A percentile compares a stretch with the other conserved stretches of the same genome.
These are phyloP conservation scores for Leccinum olivaceoglutinosum DNA, from an alignment of 1,284 basidiomycete species.

Conservation along the genomic window DNA sequence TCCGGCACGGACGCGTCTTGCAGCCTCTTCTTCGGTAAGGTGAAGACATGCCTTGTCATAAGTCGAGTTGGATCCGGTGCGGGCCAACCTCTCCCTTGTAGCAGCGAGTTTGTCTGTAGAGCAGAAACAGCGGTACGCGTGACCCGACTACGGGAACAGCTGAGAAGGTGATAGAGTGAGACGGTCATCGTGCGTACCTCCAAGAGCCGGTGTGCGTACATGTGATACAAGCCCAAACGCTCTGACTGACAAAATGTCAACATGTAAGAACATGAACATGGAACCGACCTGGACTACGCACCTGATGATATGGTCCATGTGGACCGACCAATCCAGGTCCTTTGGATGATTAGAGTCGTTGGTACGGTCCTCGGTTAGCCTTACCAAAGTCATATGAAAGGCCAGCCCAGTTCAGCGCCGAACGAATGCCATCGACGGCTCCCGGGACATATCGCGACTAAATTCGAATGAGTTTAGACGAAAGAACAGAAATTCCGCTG, in stretches of 20 bases:
- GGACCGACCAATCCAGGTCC: conserved; percentile 74
- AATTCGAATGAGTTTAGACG: conserved; percentile 4
- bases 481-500: not conserved
- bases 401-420: conserved; percentile 87
- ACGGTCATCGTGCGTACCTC: conserved; percentile 40
- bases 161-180: not conserved
- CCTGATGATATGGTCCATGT: conserved; percentile 81
- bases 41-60: conserved; percentile 87
- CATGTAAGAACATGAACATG: not conserved
- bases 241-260: conserved; percentile 60
- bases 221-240: conserved; percentile 78
- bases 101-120: conserved; percentile 60
- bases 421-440: conserved; percentile 76
- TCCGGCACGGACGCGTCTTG: conserved; percentile 66
- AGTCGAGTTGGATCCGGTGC: conserved; percentile 66
- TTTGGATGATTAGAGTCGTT: conserved; percentile 25
- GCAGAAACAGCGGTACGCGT: conserved; percentile 96
- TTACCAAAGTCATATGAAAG: conserved; percentile 87
- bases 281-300: conserved; percentile 25
- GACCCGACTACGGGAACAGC: conserved; percentile 51
- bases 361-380: conserved; percentile 9
- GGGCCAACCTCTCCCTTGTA: conserved; percentile 64
- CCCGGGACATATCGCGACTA: conserved; percentile 80
- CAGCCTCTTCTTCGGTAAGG: conserved; percentile 81
- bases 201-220: conserved; percentile 70